Evolutionary conservation across 2,329 filamentous ascomycete species (phyloP), one percentile per base, ranked within the genome.

Genomic region (Chrysosphaeria jannelii): DNA sequence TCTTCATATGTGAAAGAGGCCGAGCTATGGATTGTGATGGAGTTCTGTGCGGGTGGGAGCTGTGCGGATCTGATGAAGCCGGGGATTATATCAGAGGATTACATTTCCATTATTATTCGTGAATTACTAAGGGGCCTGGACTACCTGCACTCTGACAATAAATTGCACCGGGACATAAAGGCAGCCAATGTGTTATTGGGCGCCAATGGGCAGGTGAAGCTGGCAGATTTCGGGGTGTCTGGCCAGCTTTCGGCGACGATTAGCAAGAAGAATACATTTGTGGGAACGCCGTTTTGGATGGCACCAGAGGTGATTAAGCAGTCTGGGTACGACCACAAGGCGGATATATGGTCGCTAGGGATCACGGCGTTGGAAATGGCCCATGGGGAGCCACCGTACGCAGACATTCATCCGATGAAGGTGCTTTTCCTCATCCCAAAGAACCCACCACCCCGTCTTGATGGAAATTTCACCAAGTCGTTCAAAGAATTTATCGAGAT

Each of bases 211-310:
- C 85, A 93, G 47, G 81, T 97, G 35, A 97, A 97, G 44, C 53
- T 93, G 27, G 81, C 81, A 9, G 81, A 97, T 42, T 97, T 97
- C 47, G 81, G 81, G 28, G 85, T 97, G 5, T 91, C 81, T 1
- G 81, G 81, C 14, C 85, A 93, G 46, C 57, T 93, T 12, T 88
- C 81, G 7, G 81, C 81, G 5, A 97, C 81, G 23, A 93, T 93
- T 79, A 91, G 81, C 30, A 93, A 93, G 55, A 93, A 93, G 50
- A 93, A 93, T 41, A 93, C 81, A 0, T 97, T 93, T 42, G 81
- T 97, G 15, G 85, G 85, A 16, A 93, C 81, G 0, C 81, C 85
- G 2, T 97, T 93, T 42, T 97, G 85, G 85, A 97, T 97, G 81
- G 81, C 85, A 3, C 81, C 81, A 8, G 81, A 97, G 46, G 81